Conservation (phyloP, 306 rosid genomes). For the Ziziphus jujuba region DNA sequence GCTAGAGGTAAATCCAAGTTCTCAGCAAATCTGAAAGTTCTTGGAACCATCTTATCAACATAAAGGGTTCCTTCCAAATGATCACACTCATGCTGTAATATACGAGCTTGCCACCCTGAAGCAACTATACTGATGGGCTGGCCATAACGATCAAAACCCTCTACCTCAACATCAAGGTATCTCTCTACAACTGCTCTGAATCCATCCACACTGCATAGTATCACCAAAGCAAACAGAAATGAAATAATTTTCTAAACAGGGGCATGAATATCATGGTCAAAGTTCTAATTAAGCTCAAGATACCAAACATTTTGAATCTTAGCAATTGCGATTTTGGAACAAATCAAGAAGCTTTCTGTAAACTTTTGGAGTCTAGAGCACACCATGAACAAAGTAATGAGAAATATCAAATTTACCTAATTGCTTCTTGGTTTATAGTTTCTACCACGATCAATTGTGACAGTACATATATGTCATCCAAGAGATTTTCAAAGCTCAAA, state of each 20-base stretch:
- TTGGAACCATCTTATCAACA: conserved; percentile 84
- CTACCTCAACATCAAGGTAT: conserved; percentile 73
- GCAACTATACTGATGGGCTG: conserved; percentile 60
- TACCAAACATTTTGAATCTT: too few relatives aligned
- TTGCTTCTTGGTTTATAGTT: background rate
- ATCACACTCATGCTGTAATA: conserved; percentile 91
- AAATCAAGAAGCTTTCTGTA: background rate
- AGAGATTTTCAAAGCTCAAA: too few relatives aligned
- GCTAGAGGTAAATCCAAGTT: conserved; percentile 79
- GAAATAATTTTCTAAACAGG: background rate
- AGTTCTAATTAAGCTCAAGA: background rate
- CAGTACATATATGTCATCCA: too few relatives aligned
- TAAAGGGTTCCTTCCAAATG: conserved; percentile 86
- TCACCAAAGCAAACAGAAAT: background rate
- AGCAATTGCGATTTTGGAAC: background rate
- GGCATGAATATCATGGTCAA: background rate
- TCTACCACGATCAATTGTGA: background rate
- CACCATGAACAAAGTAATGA: too few relatives aligned
- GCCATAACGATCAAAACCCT: conserved; percentile 80
- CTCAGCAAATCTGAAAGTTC: conserved; percentile 72
- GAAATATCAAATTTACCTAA: too few relatives aligned
- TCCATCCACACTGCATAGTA: conserved; percentile 72
- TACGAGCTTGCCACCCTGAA: conserved; percentile 92
- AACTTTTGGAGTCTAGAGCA: background rate
- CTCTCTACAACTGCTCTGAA: conserved; percentile 86